Evolutionary conservation across 1,139 yeast genomes (phyloP), one percentile per base, ranked within the genome.

Genomic region (Suhomyces kunorum): DNA sequence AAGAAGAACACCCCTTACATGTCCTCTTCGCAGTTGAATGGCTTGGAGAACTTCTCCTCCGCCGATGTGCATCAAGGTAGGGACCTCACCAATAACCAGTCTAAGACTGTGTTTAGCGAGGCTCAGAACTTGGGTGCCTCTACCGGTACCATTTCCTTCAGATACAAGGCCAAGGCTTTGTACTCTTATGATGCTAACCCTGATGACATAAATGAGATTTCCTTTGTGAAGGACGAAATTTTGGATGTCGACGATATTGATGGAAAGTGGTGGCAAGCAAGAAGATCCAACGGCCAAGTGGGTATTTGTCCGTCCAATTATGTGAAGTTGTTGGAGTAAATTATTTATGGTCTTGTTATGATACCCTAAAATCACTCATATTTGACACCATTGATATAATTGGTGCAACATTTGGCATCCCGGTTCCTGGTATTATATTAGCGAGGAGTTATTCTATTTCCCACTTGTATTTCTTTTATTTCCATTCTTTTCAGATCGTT

Each of bases 241-340:
- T 76, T 92, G 59, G 90, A 86, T 54, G 95, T 92, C 33, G 89
- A 88, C 54, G 98, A 92, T 58, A 87, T 88, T 44, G 88, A 87
- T 50, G 97, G 98, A 38, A 84, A 94, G 67, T 92, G 98, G 98
- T 92, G 98, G 98, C 96, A 89, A 65, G 98, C 96, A 25, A 80
- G 87, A 58, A 80, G 90, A 57, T 74, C 84, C 14, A 84, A 81
- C 53, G 98, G 98, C 34, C 95, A 89, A 61, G 87, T 88, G 38
- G 98, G 98, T 53, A 92, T 92, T 53, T 90, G 96, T 63, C 98
- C 98, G 38, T 85, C 95, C 50, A 92, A 92, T 63, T 92, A 92
- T 57, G 94, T 90, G 37, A 86, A 87, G 58, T 68, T 88, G 51
- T 66, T 83, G 40, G 80, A 73, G 43, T 42, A 25, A 32, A 18